Evolutionary conservation across 148 eudicot species (phyloP).

Genomic region (Persicaria tinctoria): DNA sequence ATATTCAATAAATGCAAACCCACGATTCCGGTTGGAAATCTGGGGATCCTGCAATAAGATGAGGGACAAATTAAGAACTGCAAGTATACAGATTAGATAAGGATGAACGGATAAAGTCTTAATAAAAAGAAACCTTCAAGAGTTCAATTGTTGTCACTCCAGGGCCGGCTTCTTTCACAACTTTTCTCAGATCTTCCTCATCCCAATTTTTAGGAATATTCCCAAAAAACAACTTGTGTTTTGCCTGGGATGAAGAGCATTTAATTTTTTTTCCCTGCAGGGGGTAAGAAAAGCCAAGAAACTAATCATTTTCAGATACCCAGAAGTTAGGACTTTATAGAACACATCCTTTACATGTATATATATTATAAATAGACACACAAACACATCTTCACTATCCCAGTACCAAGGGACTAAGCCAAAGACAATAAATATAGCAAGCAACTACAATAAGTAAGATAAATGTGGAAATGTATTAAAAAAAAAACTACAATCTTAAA

Average conservation of each 20-base stretch:
- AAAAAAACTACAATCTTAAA: neutral
- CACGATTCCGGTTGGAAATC: constrained; percentile 78
- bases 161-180: constrained; percentile 63
- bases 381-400: neutral
- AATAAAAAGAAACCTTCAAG: constrained; percentile 45
- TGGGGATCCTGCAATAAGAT: constrained; percentile 63
- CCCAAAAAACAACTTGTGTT: constrained; percentile 80
- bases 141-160: constrained; percentile 69
- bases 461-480: neutral
- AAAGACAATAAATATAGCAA: neutral
- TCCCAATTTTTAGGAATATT: constrained; percentile 80
- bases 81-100: neutral
- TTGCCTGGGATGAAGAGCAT: constrained; percentile 95
- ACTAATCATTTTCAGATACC: neutral
- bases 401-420: neutral
- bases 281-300: neutral
- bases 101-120: neutral
- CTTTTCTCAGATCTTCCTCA: constrained; percentile 60
- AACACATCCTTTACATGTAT: too few relatives aligned
- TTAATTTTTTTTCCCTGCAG: constrained; percentile 75
- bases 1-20: constrained; percentile 88
- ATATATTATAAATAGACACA: too few relatives aligned
- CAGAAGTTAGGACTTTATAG: too few relatives aligned
- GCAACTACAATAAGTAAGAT: neutral
- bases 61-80: neutral